phyloP scores from a whole-genome alignment of 768 basidiomycete genomes.

The Dacryopinax primogenitus region DNA sequence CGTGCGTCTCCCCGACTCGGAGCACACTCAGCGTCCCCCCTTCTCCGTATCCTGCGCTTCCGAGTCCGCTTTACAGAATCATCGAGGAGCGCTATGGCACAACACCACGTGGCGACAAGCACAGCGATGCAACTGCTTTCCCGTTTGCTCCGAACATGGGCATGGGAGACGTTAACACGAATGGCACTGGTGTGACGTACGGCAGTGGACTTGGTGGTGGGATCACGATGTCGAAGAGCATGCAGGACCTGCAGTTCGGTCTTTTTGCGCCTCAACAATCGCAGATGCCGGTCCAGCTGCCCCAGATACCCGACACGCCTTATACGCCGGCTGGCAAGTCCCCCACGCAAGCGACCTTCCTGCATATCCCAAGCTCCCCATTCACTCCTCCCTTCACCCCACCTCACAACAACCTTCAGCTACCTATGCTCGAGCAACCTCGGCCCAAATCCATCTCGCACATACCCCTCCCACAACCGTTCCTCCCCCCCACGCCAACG shows the following conservation, averaged over 20 bases:
- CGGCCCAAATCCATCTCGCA: neutral
- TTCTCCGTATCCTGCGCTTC: neutral
- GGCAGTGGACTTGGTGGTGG: neutral
- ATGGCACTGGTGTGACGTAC: neutral
- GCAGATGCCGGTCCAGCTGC: neutral
- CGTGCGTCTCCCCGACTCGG: neutral
- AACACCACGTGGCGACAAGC: neutral
- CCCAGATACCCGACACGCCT: neutral
- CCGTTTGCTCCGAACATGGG: neutral
- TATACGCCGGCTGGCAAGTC: constrained; percentile 1
- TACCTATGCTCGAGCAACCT: neutral
- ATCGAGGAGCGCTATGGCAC: constrained; percentile 5
- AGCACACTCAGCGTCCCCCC: neutral
- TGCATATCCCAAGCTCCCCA: neutral
- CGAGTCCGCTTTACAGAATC: constrained; percentile 3
- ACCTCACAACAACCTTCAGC: neutral
- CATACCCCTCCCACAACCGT: neutral
- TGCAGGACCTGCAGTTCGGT: constrained; percentile 3
- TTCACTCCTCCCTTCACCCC: constrained; percentile 1
- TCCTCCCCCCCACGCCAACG: neutral
- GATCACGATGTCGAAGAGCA: constrained; percentile 6
- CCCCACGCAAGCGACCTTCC: neutral
- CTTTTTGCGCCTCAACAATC: neutral
- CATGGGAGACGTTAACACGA: neutral
- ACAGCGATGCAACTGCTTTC: neutral